Conservation (phyloP, 208 protist species). For the Leishmania lainsoni region DNA sequence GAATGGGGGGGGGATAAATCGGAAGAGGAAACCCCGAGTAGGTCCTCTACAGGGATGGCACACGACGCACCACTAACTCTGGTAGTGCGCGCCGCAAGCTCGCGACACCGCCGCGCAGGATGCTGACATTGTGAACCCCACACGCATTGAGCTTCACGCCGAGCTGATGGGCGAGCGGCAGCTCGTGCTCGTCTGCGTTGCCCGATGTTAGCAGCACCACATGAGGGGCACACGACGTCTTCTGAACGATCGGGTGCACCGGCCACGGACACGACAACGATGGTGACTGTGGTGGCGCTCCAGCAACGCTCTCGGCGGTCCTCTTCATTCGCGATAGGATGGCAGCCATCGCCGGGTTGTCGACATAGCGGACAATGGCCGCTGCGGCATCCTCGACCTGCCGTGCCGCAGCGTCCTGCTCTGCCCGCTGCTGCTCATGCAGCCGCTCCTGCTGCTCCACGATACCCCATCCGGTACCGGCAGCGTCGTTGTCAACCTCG, state of each 20-base stretch:
- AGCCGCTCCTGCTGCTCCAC: conserved; percentile 30
- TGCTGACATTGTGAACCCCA: conserved; percentile 64
- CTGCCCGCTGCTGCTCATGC: conserved; percentile 29
- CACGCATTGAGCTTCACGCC: conserved; percentile 47
- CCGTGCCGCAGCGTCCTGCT: conserved; percentile 26
- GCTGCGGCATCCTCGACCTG: conserved; percentile 46
- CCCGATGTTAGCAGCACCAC: conserved; percentile 40
- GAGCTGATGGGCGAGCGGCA: conserved; percentile 41
- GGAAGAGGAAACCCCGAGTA: background rate
- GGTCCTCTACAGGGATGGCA: background rate
- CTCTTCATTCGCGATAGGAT: conserved; percentile 17
- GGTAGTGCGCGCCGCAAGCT: conserved; percentile 39
- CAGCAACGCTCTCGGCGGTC: background rate
- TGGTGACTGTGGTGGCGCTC: background rate
- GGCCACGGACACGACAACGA: conserved; percentile 10
- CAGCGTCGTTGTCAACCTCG: background rate
- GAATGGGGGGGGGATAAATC: too few species aligned
- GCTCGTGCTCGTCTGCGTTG: conserved; percentile 4
- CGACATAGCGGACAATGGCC: conserved; percentile 45
- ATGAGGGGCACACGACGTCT: conserved; percentile 36
- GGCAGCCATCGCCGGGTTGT: conserved; percentile 49
- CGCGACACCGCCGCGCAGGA: conserved; percentile 63
- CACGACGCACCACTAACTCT: conserved; percentile 42
- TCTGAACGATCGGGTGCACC: conserved; percentile 36
- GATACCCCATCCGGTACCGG: conserved; percentile 24